These are phyloP conservation scores for Chalciporus piperatoides DNA, from an alignment of 1,284 basidiomycete species.

Conservation along the genomic window DNA sequence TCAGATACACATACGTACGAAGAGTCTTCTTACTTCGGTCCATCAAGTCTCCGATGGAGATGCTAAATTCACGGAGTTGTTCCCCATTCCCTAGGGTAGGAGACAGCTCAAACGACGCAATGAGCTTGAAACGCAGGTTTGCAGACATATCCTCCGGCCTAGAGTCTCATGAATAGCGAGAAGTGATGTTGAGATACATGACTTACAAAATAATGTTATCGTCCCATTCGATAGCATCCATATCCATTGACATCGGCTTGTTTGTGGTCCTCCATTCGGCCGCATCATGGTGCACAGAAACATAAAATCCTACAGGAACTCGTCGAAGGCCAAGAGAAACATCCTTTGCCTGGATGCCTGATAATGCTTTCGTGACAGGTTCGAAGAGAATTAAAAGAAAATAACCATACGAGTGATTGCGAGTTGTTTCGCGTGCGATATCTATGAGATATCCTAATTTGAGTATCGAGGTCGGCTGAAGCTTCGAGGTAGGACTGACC, in stretches of 20 bases:
- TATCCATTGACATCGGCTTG: constrained; percentile 2
- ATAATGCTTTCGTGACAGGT: background rate
- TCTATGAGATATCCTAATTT: background rate
- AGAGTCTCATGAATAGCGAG: background rate
- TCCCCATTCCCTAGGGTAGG: background rate
- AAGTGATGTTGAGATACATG: background rate
- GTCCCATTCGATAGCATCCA: constrained; percentile 3
- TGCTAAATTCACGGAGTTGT: background rate
- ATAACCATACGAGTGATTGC: background rate
- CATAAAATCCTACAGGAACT: constrained; percentile 12
- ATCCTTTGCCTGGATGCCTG: background rate
- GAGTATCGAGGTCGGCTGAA: background rate
- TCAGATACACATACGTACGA: background rate
- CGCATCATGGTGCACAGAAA: background rate
- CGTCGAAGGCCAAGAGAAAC: constrained; percentile 5
- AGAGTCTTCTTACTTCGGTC: background rate
- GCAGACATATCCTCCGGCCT: background rate
- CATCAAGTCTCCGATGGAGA: background rate
- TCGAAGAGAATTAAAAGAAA: background rate
- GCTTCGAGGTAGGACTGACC: background rate
- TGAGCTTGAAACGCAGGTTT: background rate
- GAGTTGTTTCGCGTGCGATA: background rate
- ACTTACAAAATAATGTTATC: background rate
- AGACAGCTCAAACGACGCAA: background rate
- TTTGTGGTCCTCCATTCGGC: constrained; percentile 5